These are phyloP conservation scores for Sporothrix pseudoabietina DNA, from an alignment of 2,329 filamentous ascomycete species.

Conservation along the genomic window DNA sequence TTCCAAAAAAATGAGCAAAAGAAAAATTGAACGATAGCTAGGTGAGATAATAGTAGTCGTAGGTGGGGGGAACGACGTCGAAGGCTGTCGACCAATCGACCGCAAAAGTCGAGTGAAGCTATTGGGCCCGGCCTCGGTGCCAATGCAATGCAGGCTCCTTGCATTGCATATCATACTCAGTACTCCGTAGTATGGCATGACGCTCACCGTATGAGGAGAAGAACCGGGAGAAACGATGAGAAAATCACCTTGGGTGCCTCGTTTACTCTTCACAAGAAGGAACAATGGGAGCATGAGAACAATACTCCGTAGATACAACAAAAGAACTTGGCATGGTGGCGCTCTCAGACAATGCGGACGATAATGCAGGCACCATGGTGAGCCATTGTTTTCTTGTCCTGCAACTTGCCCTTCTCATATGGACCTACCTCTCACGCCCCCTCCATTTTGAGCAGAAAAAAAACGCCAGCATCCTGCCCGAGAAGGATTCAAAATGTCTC, in stretches of 20 bases:
- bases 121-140: neutral
- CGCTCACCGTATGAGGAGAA: neutral
- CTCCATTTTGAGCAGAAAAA: neutral
- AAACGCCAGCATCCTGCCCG: neutral
- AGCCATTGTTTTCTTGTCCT: neutral
- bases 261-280: neutral
- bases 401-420: neutral
- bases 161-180: neutral
- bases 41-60: neutral
- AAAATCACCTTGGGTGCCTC: neutral
- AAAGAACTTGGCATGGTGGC: neutral
- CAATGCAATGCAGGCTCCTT: conserved; percentile 16
- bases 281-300: neutral
- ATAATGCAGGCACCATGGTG: neutral
- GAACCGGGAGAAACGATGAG: neutral
- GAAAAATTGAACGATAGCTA: neutral
- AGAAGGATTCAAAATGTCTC: neutral
- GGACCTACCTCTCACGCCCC: neutral
- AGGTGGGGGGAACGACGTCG: neutral
- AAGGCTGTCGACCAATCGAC: conserved; percentile 18
- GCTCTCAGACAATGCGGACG: neutral
- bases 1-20: neutral
- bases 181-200: neutral
- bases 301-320: neutral
- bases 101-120: conserved; percentile 3